phyloP scores from a whole-genome alignment of 2,329 filamentous ascomycete species.

The Volutella citrinella region DNA sequence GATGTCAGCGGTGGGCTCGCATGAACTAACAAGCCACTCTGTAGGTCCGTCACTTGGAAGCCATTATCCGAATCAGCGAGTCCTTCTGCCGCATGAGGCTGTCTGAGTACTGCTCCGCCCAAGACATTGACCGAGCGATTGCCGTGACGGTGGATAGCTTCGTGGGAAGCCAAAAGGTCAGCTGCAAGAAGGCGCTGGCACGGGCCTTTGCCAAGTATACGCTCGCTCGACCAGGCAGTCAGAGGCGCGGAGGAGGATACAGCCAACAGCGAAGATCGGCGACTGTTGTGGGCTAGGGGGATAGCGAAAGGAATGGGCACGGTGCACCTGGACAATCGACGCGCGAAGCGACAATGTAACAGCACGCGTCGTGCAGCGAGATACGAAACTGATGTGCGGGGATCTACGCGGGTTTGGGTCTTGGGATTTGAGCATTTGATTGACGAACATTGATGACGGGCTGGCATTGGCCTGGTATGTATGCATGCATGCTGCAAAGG shows the following conservation, averaged over 20 bases:
- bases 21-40: too few species aligned
- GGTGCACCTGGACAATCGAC: too few species aligned
- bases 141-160: slow-evolving; percentile 96
- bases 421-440: too few species aligned
- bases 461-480: too few species aligned
- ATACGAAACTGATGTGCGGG: too few species aligned
- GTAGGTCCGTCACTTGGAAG: slow-evolving; percentile 93
- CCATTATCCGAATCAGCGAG: slow-evolving; percentile 93
- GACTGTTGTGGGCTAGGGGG: slow-evolving; percentile 29
- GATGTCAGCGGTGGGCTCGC: too few species aligned
- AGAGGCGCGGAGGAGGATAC: slow-evolving; percentile 19
- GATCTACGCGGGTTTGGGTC: too few species aligned
- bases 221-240: slow-evolving; percentile 46
- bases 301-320: too few species aligned
- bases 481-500: too few species aligned
- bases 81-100: slow-evolving; percentile 96
- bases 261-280: slow-evolving; percentile 26
- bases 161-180: slow-evolving; percentile 93
- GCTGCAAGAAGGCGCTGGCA: slow-evolving; percentile 93
- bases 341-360: too few species aligned
- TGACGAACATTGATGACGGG: too few species aligned
- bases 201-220: slow-evolving; percentile 96
- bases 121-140: slow-evolving; percentile 95
- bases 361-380: too few species aligned
- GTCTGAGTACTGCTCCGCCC: slow-evolving; percentile 87